phyloP scores from a whole-genome alignment of 331 rosid genomes.

The Malus hybrid region DNA sequence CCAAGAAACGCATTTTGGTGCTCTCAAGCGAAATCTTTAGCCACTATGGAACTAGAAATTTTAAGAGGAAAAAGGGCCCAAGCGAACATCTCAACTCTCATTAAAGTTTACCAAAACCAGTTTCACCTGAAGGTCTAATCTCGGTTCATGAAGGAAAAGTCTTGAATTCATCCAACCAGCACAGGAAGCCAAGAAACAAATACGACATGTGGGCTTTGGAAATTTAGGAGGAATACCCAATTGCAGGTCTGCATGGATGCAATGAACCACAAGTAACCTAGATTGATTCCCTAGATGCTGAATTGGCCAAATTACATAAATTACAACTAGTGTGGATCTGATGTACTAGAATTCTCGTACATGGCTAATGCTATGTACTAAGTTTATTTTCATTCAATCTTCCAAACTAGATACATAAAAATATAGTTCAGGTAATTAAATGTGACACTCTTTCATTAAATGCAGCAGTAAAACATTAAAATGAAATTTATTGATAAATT shows the following conservation, averaged over 20 bases:
- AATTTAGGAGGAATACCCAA: background rate
- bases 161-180: background rate
- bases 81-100: background rate
- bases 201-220: too few species aligned
- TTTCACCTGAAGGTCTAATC: background rate
- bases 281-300: background rate
- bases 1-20: background rate
- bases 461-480: background rate
- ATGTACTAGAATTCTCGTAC: background rate
- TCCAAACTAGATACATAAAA: background rate
- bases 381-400: background rate
- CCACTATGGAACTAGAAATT: background rate
- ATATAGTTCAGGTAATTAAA: background rate
- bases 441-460: background rate
- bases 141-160: background rate
- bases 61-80: background rate
- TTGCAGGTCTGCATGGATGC: background rate
- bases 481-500: background rate
- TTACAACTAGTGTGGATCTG: background rate
- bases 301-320: background rate
- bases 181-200: background rate
- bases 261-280: background rate
- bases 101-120: background rate
- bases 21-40: background rate
- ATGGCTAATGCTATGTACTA: background rate